phyloP scores from a whole-genome alignment of 345 rosid genomes.

The Gossypium turneri region DNA sequence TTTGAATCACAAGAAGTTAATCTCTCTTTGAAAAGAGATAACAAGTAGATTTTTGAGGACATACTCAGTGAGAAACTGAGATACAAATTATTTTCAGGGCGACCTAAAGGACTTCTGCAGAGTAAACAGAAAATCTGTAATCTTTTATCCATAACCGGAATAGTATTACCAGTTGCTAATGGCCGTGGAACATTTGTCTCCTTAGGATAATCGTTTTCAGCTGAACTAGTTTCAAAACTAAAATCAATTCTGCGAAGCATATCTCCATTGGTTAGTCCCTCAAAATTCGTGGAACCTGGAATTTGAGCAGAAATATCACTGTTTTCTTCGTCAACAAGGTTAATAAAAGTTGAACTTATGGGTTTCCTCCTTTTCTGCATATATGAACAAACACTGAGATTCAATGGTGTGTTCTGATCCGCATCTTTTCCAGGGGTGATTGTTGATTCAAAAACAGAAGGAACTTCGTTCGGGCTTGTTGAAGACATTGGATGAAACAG shows the following conservation, averaged over 20 bases:
- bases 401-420: slow-evolving; percentile 33
- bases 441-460: slow-evolving; percentile 27
- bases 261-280: slow-evolving; percentile 24
- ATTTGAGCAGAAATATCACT: slow-evolving; percentile 24
- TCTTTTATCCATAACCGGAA: slow-evolving; percentile 37
- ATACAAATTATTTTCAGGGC: slow-evolving; percentile 51
- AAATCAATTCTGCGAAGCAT: slow-evolving; percentile 50
- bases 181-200: slow-evolving; percentile 19
- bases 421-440: slow-evolving; percentile 48
- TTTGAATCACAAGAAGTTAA: slow-evolving; percentile 25
- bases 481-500: slow-evolving; percentile 35
- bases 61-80: slow-evolving; percentile 46
- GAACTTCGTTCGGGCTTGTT: slow-evolving; percentile 28
- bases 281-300: slow-evolving; percentile 25
- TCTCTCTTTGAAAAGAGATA: slow-evolving; percentile 44
- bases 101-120: slow-evolving; percentile 63
- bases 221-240: slow-evolving; percentile 31
- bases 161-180: neutral
- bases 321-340: slow-evolving; percentile 31
- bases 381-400: slow-evolving; percentile 66
- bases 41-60: slow-evolving; percentile 58
- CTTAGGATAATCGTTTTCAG: slow-evolving; percentile 25
- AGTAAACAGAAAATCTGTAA: slow-evolving; percentile 54
- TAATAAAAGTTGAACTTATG: slow-evolving; percentile 33
- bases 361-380: slow-evolving; percentile 54